Evolutionary conservation across 225 moss, liverwort and hornwort genomes (phyloP), one percentile per base, ranked within the genome.

Genomic region (Lunularia cruciata): DNA sequence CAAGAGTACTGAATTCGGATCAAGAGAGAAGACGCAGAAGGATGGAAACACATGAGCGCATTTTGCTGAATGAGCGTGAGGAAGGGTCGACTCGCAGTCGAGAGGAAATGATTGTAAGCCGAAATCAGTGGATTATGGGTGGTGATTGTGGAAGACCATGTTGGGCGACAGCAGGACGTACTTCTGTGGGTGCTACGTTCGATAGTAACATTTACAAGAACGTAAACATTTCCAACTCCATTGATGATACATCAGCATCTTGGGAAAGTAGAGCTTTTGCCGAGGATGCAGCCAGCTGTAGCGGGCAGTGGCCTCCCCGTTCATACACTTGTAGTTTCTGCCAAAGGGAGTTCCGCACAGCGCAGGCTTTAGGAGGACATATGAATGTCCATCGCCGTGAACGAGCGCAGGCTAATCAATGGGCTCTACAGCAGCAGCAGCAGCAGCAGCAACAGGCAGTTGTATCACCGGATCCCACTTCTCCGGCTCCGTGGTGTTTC

Each of bases 201-300:
- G 35, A 9, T 16, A 30, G 20, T 22, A 35, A 1, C 3, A 30
- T 36, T 3, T 36, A 33, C 60, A 37, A 37, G 10, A 37, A n/a
- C 36, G 36, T 15, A 32, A 64, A 78, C 32, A n/a, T 69, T 38
- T 22, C 51, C 18, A 59, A 20, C 35, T 22, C 51, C 18, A 59
- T n/a, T 30, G 81, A 71, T 27, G 47, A 81, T 74, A 45, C 13
- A 12, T 54, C 54, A 22, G 75, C 78, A 8, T 88, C 88, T 2
- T 88, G 90, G 90, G 88, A 91, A 65, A 86, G 84, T 37, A 81
- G 84, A 18, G 90, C 88, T 4, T 86, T 86, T 9, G 84, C 86
- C 5, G 86, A 88, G 67, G 88, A 91, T 53, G 71, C 84, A 6
- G 72, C 61, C 22, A 71, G 79, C 36, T 80, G 83, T 65, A 78